Evolutionary conservation across 495 filamentous ascomycete genomes (phyloP).

Genomic region (Aspergillus biplanus): DNA sequence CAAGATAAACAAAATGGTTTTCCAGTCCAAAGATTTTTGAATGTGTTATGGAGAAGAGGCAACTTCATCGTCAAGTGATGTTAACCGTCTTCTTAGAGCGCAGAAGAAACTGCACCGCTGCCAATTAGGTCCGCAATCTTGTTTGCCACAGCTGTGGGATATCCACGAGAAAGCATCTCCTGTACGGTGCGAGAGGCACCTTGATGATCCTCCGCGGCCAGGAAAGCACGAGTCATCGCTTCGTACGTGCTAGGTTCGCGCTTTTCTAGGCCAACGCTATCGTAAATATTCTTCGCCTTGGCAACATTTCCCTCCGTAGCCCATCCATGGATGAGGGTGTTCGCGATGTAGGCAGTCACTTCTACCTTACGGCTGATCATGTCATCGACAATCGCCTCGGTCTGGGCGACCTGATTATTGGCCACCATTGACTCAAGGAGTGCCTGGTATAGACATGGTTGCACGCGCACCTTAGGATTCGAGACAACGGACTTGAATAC

Average conservation of each 20-base stretch:
- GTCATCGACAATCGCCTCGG: slow-evolving; percentile 68
- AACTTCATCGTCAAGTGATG: slow-evolving; percentile 18
- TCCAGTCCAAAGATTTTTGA: slow-evolving; percentile 28
- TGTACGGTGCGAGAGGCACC: slow-evolving; percentile 75
- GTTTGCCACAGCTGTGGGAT: slow-evolving; percentile 85
- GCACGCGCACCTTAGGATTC: slow-evolving; percentile 63
- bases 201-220: slow-evolving; percentile 77
- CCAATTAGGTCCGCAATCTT: slow-evolving; percentile 92
- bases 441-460: slow-evolving; percentile 92
- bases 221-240: slow-evolving; percentile 94
- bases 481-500: slow-evolving; percentile 81
- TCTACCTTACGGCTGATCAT: slow-evolving; percentile 76
- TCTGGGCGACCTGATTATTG: slow-evolving; percentile 81
- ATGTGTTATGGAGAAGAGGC: slow-evolving; percentile 21
- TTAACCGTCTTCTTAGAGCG: slow-evolving; percentile 27
- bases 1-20: slow-evolving; percentile 35
- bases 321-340: slow-evolving; percentile 99
- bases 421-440: slow-evolving; percentile 96
- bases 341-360: slow-evolving; percentile 97
- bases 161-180: slow-evolving; percentile 90
- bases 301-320: slow-evolving; percentile 78
- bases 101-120: slow-evolving; percentile 38
- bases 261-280: slow-evolving; percentile 69
- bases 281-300: slow-evolving; percentile 79
- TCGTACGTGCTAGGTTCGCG: slow-evolving; percentile 99